Percentiles rank a stretch among this genome's conserved stretches.
Conservation (phyloP, 257 asterid species). For the Fraxinus excelsior region DNA sequence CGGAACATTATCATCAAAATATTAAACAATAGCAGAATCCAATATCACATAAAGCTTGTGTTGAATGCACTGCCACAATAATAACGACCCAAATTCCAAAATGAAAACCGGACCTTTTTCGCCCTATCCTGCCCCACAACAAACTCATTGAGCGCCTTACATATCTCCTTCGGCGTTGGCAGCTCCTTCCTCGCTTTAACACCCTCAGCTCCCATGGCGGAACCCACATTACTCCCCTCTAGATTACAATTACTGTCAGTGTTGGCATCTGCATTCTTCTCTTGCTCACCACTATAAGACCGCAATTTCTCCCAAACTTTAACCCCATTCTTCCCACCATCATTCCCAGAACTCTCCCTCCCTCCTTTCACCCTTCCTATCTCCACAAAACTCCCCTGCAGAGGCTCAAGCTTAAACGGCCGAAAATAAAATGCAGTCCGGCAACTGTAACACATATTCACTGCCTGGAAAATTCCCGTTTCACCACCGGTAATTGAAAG, state of each 20-base stretch:
- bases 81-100: background rate
- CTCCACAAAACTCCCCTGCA: conserved; percentile 88
- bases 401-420: conserved; percentile 82
- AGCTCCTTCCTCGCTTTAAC: conserved; percentile 41
- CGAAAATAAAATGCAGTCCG: conserved; percentile 85
- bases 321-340: conserved; percentile 39
- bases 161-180: conserved; percentile 87
- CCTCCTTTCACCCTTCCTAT: conserved; percentile 77
- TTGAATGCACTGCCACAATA: background rate
- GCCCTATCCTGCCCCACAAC: conserved; percentile 88
- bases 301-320: conserved; percentile 96
- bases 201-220: conserved; percentile 23
- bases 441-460: conserved; percentile 71
- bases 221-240: conserved; percentile 19
- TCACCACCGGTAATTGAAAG: conserved; percentile 67
- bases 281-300: conserved; percentile 56
- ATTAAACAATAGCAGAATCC: background rate
- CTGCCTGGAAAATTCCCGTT: conserved; percentile 76
- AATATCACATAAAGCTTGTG: background rate
- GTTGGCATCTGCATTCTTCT: conserved; percentile 16
- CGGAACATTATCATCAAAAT: background rate
- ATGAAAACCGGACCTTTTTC: conserved; percentile 58
- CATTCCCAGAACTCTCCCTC: conserved; percentile 37
- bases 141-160: conserved; percentile 69
- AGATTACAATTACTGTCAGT: conserved; percentile 8